These are phyloP conservation scores for Calocera viscosa DNA, from an alignment of 768 basidiomycete species.

Conservation along the genomic window DNA sequence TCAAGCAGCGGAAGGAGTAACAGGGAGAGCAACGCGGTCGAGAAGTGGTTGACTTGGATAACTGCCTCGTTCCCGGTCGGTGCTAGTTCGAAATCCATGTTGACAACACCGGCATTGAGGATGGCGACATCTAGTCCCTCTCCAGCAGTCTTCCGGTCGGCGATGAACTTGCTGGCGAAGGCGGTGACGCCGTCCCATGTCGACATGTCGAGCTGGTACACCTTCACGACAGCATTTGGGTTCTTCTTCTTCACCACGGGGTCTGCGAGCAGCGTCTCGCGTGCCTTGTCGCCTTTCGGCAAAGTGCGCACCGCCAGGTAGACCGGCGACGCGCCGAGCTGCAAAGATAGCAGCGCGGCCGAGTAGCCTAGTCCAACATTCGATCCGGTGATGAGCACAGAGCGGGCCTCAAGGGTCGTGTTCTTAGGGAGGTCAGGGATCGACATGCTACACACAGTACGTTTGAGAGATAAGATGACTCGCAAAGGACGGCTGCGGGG, in stretches of 20 bases:
- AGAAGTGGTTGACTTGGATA: background rate
- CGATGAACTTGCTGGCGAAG: background rate
- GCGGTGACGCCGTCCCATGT: background rate
- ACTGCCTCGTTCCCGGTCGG: constrained; percentile 1
- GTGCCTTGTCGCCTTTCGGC: background rate
- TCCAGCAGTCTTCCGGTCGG: background rate
- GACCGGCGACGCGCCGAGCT: background rate
- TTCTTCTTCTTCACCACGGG: background rate
- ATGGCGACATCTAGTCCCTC: background rate
- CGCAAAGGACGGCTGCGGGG: no score
- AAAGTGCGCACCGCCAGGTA: background rate
- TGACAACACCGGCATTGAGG: background rate
- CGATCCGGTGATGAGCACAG: background rate
- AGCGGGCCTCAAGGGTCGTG: background rate
- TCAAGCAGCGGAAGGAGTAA: background rate
- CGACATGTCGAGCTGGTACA: background rate
- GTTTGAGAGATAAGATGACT: background rate
- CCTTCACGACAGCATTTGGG: background rate
- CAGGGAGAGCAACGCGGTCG: background rate
- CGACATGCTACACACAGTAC: background rate
- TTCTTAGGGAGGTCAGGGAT: background rate
- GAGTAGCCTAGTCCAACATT: background rate
- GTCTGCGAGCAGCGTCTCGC: background rate
- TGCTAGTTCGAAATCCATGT: background rate
- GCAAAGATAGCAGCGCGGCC: background rate